Percentiles rank a stretch among this genome's conserved stretches.
phyloP scores from a whole-genome alignment of 257 asterid genomes.

The Solanum pimpinellifolium region DNA sequence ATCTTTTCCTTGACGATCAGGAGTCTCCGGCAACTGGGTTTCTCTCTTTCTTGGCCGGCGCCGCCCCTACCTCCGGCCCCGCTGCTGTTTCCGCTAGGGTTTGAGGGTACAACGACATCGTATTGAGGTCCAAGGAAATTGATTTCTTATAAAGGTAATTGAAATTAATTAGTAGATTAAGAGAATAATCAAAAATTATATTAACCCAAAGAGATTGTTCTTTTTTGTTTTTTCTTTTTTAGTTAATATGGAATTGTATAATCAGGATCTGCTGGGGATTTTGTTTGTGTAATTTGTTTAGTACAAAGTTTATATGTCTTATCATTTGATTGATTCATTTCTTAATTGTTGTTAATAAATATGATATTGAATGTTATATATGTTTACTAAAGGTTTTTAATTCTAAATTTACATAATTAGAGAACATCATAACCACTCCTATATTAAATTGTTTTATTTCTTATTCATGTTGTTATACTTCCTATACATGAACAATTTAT shows the following conservation, averaged over 20 bases:
- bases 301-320: not conserved
- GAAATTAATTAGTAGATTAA: not conserved
- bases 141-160: not conserved
- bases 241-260: not conserved
- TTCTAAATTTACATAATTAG: not conserved
- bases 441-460: not conserved
- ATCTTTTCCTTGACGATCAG: conserved; percentile 80
- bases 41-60: conserved; percentile 48
- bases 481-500: no score
- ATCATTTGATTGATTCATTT: not conserved
- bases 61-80: conserved; percentile 16
- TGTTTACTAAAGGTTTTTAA: not conserved
- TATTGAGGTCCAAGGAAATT: not conserved
- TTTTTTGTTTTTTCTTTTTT: no score
- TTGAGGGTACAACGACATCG: conserved; percentile 14
- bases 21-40: conserved; percentile 63
- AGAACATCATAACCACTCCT: not conserved
- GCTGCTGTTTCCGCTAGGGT: conserved; percentile 27
- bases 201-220: not conserved
- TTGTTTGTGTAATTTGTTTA: not conserved
- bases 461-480: not conserved
- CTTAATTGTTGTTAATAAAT: not conserved
- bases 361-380: not conserved
- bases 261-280: not conserved
- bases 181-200: not conserved